Percentiles rank a stretch among this genome's conserved stretches.
phyloP scores from a whole-genome alignment of 2,329 filamentous ascomycete species.

The Gyromitra esculenta region DNA sequence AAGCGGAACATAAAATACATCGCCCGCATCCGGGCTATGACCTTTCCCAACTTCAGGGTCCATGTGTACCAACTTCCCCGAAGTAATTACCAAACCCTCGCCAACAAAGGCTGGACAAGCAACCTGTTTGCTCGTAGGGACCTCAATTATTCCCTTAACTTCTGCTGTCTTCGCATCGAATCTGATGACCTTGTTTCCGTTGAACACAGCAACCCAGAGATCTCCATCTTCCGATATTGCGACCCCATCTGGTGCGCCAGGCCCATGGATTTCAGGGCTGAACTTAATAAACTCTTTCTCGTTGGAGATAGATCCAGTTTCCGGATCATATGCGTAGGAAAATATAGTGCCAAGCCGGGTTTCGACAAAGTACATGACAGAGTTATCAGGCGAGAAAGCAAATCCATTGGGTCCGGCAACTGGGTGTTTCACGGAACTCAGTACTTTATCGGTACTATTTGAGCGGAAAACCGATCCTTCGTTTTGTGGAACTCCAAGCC shows the following conservation, averaged over 20 bases:
- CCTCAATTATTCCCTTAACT: constrained; percentile 76
- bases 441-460: constrained; percentile 68
- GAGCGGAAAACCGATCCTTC: constrained; percentile 76
- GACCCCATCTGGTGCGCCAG: constrained; percentile 82
- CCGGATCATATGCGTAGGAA: constrained; percentile 75
- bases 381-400: constrained; percentile 77
- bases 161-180: constrained; percentile 73
- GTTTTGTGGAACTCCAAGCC: constrained; percentile 58
- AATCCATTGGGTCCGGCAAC: constrained; percentile 85
- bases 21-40: constrained; percentile 67
- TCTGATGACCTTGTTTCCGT: constrained; percentile 78
- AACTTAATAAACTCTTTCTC: constrained; percentile 77
- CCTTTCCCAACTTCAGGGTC: constrained; percentile 70
- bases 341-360: constrained; percentile 76
- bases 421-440: constrained; percentile 69
- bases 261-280: constrained; percentile 70
- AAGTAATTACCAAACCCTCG: constrained; percentile 79
- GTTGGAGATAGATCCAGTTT: constrained; percentile 71
- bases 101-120: constrained; percentile 85
- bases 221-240: constrained; percentile 82
- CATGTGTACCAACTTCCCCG: constrained; percentile 72
- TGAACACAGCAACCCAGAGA: constrained; percentile 87
- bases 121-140: constrained; percentile 77
- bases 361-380: constrained; percentile 84
- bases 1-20: constrained; percentile 70